Evolutionary conservation across 2,329 filamentous ascomycete genomes (phyloP).

Genomic region (Sporothrix globosa): DNA sequence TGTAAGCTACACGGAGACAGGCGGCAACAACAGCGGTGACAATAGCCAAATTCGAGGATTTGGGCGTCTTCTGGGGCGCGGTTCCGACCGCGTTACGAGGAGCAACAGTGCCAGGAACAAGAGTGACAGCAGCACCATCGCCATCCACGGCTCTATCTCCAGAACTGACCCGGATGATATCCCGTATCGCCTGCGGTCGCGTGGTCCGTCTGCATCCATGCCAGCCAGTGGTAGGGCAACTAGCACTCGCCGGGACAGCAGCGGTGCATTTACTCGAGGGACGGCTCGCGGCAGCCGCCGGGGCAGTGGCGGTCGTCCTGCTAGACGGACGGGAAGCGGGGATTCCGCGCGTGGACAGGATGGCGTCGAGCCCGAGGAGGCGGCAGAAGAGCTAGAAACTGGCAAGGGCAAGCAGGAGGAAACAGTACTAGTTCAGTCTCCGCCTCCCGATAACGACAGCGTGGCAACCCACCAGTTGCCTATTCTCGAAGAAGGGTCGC

Average conservation of each 20-base stretch:
- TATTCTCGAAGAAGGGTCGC: no score
- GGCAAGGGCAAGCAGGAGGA: no score
- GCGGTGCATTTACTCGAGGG: neutral
- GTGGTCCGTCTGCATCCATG: neutral
- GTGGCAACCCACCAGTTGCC: no score
- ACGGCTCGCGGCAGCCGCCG: neutral
- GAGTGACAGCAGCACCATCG: neutral
- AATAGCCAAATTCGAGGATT: neutral
- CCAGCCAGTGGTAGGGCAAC: neutral
- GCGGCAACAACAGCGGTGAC: no score
- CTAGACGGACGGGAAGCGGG: neutral
- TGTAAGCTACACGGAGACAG: neutral
- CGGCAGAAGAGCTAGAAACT: no score
- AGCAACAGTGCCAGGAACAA: neutral
- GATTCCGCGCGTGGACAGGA: no score
- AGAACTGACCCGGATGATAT: no score
- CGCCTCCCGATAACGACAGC: no score
- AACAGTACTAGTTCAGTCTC: no score
- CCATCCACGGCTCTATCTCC: neutral
- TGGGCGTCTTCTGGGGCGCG: conserved; percentile 16
- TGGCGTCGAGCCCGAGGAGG: neutral
- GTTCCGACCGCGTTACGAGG: neutral
- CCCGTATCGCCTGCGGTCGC: neutral
- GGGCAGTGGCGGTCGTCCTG: no score
- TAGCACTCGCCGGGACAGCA: neutral